Conservation (phyloP, 805 yeast species). For the Candida insectalens region DNA sequence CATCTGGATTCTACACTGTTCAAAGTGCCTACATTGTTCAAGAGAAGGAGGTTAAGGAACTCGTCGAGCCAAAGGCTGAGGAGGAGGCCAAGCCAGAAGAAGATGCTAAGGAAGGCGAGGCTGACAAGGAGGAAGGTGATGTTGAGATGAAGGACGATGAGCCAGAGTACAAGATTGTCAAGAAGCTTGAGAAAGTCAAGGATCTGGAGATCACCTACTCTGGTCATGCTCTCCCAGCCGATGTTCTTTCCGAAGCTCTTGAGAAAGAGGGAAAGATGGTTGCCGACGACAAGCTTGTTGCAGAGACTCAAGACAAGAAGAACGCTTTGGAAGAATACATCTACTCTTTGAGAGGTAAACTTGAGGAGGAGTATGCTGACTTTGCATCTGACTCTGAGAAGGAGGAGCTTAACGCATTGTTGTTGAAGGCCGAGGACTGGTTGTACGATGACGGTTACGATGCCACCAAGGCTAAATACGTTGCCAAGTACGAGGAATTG, state of each 20-base stretch:
- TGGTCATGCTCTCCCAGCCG: conserved; percentile 53
- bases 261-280: conserved; percentile 82
- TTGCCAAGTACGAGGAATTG: conserved; percentile 96
- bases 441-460: conserved; percentile 96
- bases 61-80: conserved; percentile 52
- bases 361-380: conserved; percentile 81
- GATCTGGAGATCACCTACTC: conserved; percentile 54
- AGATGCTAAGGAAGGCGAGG: conserved; percentile 26
- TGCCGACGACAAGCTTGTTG: conserved; percentile 90
- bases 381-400: conserved; percentile 92
- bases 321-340: conserved; percentile 98
- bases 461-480: conserved; percentile 89
- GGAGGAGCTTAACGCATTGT: conserved; percentile 59
- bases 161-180: conserved; percentile 83
- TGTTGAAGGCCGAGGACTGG: conserved; percentile 93
- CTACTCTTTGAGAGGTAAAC: conserved; percentile 92
- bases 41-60: conserved; percentile 84
- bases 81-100: conserved; percentile 33
- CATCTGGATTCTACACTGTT: conserved; percentile 88
- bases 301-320: conserved; percentile 98
- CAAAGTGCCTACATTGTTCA: conserved; percentile 94
- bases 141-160: conserved; percentile 31
- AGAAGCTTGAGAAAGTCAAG: conserved; percentile 88
- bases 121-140: conserved; percentile 26
- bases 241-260: conserved; percentile 46